These are phyloP conservation scores for Mediolabrus comicus DNA, from an alignment of 108 stramenopile species.

Conservation along the genomic window DNA sequence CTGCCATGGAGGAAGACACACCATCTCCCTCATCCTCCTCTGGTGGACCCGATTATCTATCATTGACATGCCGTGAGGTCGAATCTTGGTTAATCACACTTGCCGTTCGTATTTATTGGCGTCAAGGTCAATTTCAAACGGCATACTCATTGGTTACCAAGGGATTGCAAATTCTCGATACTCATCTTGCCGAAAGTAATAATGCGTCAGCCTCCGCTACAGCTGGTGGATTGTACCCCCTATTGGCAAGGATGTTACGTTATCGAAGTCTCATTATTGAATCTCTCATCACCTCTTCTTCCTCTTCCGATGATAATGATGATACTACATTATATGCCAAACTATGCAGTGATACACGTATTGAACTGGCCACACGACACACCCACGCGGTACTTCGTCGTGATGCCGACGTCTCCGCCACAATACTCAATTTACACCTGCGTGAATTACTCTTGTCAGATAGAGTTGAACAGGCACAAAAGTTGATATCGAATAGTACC, in stretches of 20 bases:
- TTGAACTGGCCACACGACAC: conserved; percentile 54
- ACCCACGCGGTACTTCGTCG: conserved; percentile 75
- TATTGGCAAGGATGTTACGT: conserved; percentile 75
- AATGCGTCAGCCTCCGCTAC: not conserved
- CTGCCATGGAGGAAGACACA: conserved; percentile 6
- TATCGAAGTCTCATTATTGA: conserved; percentile 71
- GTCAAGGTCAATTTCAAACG: conserved; percentile 36
- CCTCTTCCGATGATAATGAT: too few species aligned
- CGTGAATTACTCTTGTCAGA: conserved; percentile 68
- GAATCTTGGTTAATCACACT: conserved; percentile 77
- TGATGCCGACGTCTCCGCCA: conserved; percentile 77
- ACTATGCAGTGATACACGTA: conserved; percentile 16
- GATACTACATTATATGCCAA: not conserved
- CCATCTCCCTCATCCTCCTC: not conserved
- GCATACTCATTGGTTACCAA: conserved; percentile 53
- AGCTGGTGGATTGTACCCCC: conserved; percentile 69
- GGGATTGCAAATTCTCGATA: conserved; percentile 51
- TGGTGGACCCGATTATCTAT: conserved; percentile 34
- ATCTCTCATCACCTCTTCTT: too few species aligned
- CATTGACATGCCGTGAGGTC: conserved; percentile 56
- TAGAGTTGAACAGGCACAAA: conserved; percentile 96
- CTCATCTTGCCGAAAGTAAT: conserved; percentile 47
- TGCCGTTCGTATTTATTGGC: conserved; percentile 66
- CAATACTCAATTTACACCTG: conserved; percentile 82
- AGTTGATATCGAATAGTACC: conserved; percentile 82